Base-by-base conservation (phyloP, 2,329 filamentous ascomycete species). In the Ceratocystis colombiana region DNA sequence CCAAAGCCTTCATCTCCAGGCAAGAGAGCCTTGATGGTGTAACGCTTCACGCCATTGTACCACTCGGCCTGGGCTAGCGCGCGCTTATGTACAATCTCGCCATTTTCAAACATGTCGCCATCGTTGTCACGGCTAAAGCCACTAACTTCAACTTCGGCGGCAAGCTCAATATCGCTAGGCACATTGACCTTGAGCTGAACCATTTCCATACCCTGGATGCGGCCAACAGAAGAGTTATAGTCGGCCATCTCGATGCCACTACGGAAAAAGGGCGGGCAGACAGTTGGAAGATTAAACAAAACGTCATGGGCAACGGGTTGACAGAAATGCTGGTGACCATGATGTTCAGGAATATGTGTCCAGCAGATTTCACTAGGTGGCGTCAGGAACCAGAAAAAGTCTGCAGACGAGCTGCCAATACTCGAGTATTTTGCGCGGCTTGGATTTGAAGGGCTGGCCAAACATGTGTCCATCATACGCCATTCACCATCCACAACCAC, bases 401-500 rank as follows among this genome's bases (percentile, higher is more conserved):
- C 94, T 0, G 94, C 90, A 1, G 83, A 79, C 55, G 86, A 83
- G 68, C 80, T 84, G 67, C 83, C 83, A 30, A 82, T 82, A 70
- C 83, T 89, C 15, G 91, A 95, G 76, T 95, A 97, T 41, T 85
- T 79, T 17, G 79, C 80, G 61, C 95, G 84, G 67, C 84, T 86
- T 8, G 94, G 93, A 72, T 97, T 90, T 0, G 93, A 96, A 12
- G 93, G 92, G 69, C 88, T 92, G 3, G 94, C 91, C 61, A 99
- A 80, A 45, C 90, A 95, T 74, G 90, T 94, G 75, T 99, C 94
- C 78, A 99, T 90, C 70, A 97, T 88, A 63, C 94, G 88, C 94
- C 94, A 99, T 76, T 96, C 91, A 25, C 89, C 88, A 74, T 99
- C 94, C 7, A 96, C 86, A 45, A 96, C 78, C 20, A 97, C 90